Conservation (phyloP, 371 early-diverging fungal species). For the Lichtheimia corymbifera region DNA sequence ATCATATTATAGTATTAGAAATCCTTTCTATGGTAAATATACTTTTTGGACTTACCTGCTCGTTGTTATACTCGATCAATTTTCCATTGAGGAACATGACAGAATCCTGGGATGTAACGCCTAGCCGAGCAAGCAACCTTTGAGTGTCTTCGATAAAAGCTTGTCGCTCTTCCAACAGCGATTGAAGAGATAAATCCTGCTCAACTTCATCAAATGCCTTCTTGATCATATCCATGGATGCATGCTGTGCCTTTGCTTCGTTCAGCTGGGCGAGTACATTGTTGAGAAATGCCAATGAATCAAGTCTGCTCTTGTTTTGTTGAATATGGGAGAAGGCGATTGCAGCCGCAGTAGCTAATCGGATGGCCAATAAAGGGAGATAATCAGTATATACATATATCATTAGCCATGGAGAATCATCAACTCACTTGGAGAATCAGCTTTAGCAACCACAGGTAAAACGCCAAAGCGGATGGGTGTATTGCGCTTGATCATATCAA, state of each 20-base stretch:
- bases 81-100: slow-evolving; percentile 84
- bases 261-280: neutral
- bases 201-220: slow-evolving; percentile 7
- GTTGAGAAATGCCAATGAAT: slow-evolving; percentile 36
- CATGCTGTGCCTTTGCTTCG: slow-evolving; percentile 24
- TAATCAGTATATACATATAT: neutral
- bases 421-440: slow-evolving; percentile 26
- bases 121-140: slow-evolving; percentile 37
- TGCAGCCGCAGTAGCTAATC: slow-evolving; percentile 46
- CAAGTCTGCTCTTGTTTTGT: slow-evolving; percentile 25
- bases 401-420: neutral
- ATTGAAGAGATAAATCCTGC: neutral
- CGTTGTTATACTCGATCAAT: slow-evolving; percentile 58
- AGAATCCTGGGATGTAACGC: slow-evolving; percentile 31
- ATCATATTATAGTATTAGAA: neutral
- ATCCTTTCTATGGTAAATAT: neutral
- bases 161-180: slow-evolving; percentile 1
- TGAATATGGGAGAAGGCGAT: slow-evolving; percentile 43
- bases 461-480: slow-evolving; percentile 87
- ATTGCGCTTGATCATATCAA: slow-evolving; percentile 60
- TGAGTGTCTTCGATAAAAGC: slow-evolving; percentile 21
- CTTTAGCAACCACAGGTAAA: slow-evolving; percentile 59
- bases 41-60: slow-evolving; percentile 16
- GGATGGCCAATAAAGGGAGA: neutral
- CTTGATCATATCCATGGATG: neutral